Evolutionary conservation across 2,329 filamentous ascomycete genomes (phyloP), one percentile per base, ranked within the genome.

Genomic region (Grosmannia serpens): DNA sequence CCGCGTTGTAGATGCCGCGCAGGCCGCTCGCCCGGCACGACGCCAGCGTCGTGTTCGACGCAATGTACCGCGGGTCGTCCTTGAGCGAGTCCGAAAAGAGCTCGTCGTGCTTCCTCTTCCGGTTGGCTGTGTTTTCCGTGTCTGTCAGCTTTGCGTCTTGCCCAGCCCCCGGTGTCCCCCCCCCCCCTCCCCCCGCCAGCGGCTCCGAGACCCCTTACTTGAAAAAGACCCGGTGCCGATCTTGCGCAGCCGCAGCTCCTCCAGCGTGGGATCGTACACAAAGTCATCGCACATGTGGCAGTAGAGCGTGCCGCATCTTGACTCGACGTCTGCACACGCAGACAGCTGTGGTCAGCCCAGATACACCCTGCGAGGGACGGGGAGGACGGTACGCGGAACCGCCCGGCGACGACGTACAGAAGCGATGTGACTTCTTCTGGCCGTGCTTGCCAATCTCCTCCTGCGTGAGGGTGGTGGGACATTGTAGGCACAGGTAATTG

Each of bases 1-100:
- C 94, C 70, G 96, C 92, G 68, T 97, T 99, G 73, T 95, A 96
- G 61, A 99, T 87, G 35, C 92, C 92, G 41, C 94, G 85, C 46
- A 96, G 82, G 11, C 94, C 92, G 64, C 87, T 91, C 22, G 90
- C 91, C 59, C 89, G 85, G 69, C 69, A 64, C 58, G 63, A 63
- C 8, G 89, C 86, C 59, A 85, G 82, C 31, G 82, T 86, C 15
- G 91, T 91, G 68, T 96, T 95, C 61, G 79, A 79, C 47, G 84
- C 81, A 63, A 96, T 86, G 65, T 89, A 91, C 58, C 83, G 79
- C 59, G 89, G 84, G 62, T 92, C 88, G 60, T 91, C 87, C 64
- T 84, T 84, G 31, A 79, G 72, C 17, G 81, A 74, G 61, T 86
- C 84, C 29, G 65, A 77, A 66, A 86, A 83, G 33, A 87, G 76